These are phyloP conservation scores for Cyclanthera cordifolia DNA, from an alignment of 306 rosid species.

Conservation along the genomic window DNA sequence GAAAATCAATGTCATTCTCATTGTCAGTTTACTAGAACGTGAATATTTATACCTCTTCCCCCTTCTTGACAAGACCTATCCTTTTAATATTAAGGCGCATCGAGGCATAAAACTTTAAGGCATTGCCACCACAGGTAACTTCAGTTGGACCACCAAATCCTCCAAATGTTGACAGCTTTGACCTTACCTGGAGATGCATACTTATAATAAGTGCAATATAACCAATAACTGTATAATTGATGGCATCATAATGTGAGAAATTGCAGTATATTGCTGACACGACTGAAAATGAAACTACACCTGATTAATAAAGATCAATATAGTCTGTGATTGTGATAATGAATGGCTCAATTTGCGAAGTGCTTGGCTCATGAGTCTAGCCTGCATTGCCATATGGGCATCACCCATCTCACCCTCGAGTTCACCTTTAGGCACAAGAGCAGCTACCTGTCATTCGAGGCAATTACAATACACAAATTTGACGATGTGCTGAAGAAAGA, in stretches of 20 bases:
- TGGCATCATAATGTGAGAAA: background rate
- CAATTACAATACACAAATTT: background rate
- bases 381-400: slow-evolving; percentile 99
- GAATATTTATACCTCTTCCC: slow-evolving; percentile 56
- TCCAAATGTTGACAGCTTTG: slow-evolving; percentile 79
- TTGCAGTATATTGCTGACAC: background rate
- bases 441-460: slow-evolving; percentile 59
- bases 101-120: slow-evolving; percentile 89
- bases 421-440: slow-evolving; percentile 94
- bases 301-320: slow-evolving; percentile 85
- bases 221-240: background rate
- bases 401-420: slow-evolving; percentile 99
- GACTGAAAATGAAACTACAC: slow-evolving; percentile 22
- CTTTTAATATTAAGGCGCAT: slow-evolving; percentile 65
- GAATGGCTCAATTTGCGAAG: slow-evolving; percentile 94
- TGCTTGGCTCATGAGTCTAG: slow-evolving; percentile 97
- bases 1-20: background rate
- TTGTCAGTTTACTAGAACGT: background rate
- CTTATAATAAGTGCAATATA: too few species aligned
- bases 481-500: background rate
- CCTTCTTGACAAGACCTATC: slow-evolving; percentile 66
- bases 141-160: slow-evolving; percentile 89
- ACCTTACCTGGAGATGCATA: slow-evolving; percentile 44
- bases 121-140: slow-evolving; percentile 94
- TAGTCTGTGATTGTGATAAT: slow-evolving; percentile 58